A percentile compares a stretch with the other conserved stretches of the same genome.
Conservation (phyloP, 2,329 filamentous ascomycete species). For the Fusarium sororula region DNA sequence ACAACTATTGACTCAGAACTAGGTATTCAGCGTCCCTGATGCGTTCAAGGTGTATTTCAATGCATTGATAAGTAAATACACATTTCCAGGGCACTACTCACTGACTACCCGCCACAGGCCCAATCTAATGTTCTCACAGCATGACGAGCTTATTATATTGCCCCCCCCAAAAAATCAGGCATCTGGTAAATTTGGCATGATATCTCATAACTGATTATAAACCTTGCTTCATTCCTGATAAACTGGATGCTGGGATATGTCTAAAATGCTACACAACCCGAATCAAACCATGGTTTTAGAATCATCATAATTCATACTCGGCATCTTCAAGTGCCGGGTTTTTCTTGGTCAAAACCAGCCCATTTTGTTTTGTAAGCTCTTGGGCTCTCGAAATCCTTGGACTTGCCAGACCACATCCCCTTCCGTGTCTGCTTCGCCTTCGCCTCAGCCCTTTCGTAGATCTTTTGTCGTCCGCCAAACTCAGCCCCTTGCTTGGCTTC, state of each 20-base stretch:
- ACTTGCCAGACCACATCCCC: slow-evolving; percentile 80
- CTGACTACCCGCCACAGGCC: neutral
- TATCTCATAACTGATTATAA: neutral
- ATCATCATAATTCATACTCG: slow-evolving; percentile 2
- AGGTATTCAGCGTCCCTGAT: neutral
- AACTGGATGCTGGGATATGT: neutral
- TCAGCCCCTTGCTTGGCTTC: slow-evolving; percentile 91
- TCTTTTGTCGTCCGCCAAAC: slow-evolving; percentile 76
- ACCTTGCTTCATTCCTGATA: neutral
- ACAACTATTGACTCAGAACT: slow-evolving; percentile 20
- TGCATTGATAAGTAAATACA: neutral
- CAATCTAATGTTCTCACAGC: neutral
- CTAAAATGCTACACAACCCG: slow-evolving; percentile 13
- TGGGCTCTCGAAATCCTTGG: slow-evolving; percentile 78
- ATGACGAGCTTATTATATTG: neutral
- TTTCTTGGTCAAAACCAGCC: slow-evolving; percentile 40
- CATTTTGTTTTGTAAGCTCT: slow-evolving; percentile 79
- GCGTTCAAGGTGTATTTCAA: slow-evolving; percentile 1
- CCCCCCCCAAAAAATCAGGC: neutral
- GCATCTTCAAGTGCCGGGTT: slow-evolving; percentile 21
- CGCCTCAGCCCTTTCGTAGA: slow-evolving; percentile 73
- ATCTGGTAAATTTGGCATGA: neutral
- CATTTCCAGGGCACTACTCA: neutral
- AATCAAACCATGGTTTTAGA: neutral
- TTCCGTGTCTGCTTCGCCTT: slow-evolving; percentile 70